These are phyloP conservation scores for Saturnispora kantuleensis DNA, from an alignment of 805 yeast genomes.

Conservation along the genomic window DNA sequence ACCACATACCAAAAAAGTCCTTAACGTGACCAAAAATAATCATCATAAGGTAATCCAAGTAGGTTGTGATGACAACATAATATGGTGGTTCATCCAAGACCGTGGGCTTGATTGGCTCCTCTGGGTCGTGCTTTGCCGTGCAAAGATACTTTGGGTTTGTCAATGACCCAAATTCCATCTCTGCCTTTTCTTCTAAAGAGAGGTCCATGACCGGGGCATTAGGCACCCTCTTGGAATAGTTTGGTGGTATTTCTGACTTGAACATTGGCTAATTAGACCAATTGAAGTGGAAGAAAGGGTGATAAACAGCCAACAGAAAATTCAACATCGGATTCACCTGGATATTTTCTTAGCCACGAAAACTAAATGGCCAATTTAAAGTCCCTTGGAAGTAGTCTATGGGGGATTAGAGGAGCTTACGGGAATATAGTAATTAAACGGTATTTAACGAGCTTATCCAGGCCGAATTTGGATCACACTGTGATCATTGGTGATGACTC, in stretches of 20 bases:
- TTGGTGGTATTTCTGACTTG: conserved; percentile 3
- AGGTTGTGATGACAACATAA: conserved; percentile 67
- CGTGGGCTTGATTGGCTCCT: conserved; percentile 52
- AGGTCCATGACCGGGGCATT: conserved; percentile 24
- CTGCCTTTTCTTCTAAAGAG: conserved; percentile 31
- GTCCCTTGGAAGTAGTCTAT: too few species aligned
- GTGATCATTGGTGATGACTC: conserved; percentile 3
- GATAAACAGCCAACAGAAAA: not conserved
- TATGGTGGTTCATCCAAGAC: conserved; percentile 81
- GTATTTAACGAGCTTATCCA: too few species aligned
- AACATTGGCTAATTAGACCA: not conserved
- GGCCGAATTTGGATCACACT: too few species aligned
- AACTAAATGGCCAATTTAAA: too few species aligned
- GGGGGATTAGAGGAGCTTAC: too few species aligned
- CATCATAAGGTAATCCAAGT: conserved; percentile 72
- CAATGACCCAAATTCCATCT: conserved; percentile 64
- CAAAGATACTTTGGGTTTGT: conserved; percentile 58
- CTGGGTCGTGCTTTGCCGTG: conserved; percentile 46
- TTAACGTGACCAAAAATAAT: conserved; percentile 84
- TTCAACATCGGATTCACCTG: not conserved
- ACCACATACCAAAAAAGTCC: conserved; percentile 75
- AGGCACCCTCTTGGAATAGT: conserved; percentile 20
- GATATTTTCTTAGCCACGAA: too few species aligned
- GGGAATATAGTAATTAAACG: too few species aligned
- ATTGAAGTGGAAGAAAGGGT: not conserved